phyloP scores from a whole-genome alignment of 257 asterid species.

The Solanum medicagineum region DNA sequence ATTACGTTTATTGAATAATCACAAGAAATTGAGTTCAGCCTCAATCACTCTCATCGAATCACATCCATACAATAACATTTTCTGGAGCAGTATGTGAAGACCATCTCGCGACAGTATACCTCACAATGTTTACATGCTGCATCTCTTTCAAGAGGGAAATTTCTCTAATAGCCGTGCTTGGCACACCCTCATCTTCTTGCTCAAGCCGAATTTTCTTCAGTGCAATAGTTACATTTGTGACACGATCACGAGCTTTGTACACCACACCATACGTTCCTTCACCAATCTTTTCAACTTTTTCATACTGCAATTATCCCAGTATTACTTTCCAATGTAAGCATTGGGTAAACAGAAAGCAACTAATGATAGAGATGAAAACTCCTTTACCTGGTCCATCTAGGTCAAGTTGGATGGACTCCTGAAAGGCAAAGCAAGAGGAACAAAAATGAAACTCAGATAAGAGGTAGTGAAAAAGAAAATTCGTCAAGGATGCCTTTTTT shows the following conservation, averaged over 20 bases:
- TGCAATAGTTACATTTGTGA: conserved; percentile 83
- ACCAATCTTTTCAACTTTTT: conserved; percentile 93
- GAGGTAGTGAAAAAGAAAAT: background rate
- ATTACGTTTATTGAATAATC: background rate
- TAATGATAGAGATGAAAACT: background rate
- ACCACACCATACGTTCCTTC: conserved; percentile 98
- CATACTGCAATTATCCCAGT: conserved; percentile 44
- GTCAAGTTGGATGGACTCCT: conserved; percentile 10
- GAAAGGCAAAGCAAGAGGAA: background rate
- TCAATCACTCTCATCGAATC: background rate
- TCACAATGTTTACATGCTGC: conserved; percentile 90
- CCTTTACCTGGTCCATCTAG: conserved; percentile 79
- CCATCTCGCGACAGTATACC: conserved; percentile 18
- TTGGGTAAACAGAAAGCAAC: background rate
- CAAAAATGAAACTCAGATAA: background rate
- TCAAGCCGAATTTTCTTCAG: conserved; percentile 92
- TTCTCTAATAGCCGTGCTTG: conserved; percentile 94
- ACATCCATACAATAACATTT: background rate
- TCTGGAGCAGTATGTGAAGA: background rate
- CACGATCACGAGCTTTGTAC: conserved; percentile 89
- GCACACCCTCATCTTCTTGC: conserved; percentile 99
- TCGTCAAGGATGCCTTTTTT: background rate
- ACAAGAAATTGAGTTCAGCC: background rate
- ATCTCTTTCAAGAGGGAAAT: conserved; percentile 91
- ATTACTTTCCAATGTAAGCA: background rate